Percentiles rank a stretch among this genome's conserved stretches.
Conservation (phyloP, 352 stramenopile species). For the Globisporangium emineosum region DNA sequence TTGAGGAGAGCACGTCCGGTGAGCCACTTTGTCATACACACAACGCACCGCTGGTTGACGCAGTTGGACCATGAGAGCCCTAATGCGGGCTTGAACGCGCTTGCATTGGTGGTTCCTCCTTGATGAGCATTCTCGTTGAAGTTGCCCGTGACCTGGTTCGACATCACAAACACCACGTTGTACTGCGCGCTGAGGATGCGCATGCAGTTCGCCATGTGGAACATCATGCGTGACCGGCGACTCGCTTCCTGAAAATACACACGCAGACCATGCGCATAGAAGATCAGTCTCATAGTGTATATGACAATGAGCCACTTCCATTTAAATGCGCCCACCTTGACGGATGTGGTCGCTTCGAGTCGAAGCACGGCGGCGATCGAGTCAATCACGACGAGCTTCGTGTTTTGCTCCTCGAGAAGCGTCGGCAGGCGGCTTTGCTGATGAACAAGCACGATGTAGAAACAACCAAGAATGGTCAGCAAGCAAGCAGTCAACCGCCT, state of each 20-base stretch:
- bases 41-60: slow-evolving; percentile 72
- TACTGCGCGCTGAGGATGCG: slow-evolving; percentile 80
- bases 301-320: no score
- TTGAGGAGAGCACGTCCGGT: background rate
- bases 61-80: slow-evolving; percentile 83
- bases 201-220: slow-evolving; percentile 83
- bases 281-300: background rate
- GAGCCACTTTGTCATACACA: background rate
- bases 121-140: slow-evolving; percentile 29
- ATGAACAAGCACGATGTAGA: background rate
- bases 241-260: slow-evolving; percentile 40
- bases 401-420: slow-evolving; percentile 67
- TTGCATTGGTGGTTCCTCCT: slow-evolving; percentile 14
- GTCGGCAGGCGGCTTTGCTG: slow-evolving; percentile 70
- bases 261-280: background rate
- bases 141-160: slow-evolving; percentile 81
- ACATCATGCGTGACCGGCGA: slow-evolving; percentile 72
- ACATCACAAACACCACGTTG: slow-evolving; percentile 66
- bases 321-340: slow-evolving; percentile 62
- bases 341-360: slow-evolving; percentile 56
- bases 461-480: background rate
- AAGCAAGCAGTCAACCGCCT: background rate
- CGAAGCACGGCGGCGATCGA: slow-evolving; percentile 78
- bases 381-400: slow-evolving; percentile 79
- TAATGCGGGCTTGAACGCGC: slow-evolving; percentile 49